Evolutionary conservation across 139 green algal genomes (phyloP).

Genomic region (Asterochloris erici): DNA sequence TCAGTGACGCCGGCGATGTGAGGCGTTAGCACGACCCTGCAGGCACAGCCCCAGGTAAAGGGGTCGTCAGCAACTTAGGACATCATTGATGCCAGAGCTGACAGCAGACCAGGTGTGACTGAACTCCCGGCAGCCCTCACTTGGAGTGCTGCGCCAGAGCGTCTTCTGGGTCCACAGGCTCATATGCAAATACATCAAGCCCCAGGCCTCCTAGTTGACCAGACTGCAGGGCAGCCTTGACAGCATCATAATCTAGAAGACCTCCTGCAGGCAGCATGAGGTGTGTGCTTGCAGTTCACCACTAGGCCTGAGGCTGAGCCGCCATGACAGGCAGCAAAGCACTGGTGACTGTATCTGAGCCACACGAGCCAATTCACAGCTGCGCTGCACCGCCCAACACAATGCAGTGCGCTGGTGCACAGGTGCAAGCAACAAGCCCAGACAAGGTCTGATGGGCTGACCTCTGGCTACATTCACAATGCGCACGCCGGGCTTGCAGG

Average conservation of each 20-base stretch:
- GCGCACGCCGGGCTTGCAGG: slow-evolving; percentile 40
- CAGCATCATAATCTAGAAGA: slow-evolving; percentile 52
- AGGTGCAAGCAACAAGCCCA: background rate
- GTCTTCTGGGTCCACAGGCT: slow-evolving; percentile 53
- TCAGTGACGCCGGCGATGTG: slow-evolving; percentile 70
- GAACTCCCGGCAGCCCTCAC: slow-evolving; percentile 6
- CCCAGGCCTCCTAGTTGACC: slow-evolving; percentile 47
- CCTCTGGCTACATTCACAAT: slow-evolving; percentile 63
- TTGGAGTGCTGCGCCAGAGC: slow-evolving; percentile 32
- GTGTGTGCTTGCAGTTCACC: background rate
- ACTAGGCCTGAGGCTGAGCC: no score
- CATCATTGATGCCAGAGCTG: background rate
- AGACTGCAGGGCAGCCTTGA: slow-evolving; percentile 35
- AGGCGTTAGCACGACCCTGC: slow-evolving; percentile 49
- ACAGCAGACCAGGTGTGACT: background rate
- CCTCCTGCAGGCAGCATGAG: slow-evolving; percentile 31
- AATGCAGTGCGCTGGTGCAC: no score
- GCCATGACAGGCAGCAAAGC: no score
- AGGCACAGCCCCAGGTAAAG: background rate
- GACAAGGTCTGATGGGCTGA: background rate
- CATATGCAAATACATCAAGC: slow-evolving; percentile 56
- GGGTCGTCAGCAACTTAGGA: background rate
- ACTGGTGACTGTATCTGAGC: no score
- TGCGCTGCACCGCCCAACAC: no score
- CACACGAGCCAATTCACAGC: no score